Evolutionary conservation across 1,284 basidiomycete species (phyloP).

Genomic region (Pseudozyma hubeiensis): DNA sequence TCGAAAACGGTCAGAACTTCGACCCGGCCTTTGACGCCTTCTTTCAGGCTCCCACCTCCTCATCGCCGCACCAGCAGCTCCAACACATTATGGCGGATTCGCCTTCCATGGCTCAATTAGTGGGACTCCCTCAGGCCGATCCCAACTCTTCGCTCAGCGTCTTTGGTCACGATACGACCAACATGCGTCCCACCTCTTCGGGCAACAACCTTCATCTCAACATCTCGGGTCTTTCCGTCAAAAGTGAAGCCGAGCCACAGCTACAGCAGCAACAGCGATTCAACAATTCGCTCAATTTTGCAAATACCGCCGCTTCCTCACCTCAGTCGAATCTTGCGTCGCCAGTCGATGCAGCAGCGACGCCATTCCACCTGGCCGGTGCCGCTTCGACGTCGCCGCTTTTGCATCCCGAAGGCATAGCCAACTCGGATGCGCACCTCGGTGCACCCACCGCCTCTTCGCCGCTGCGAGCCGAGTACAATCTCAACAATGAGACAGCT

Average conservation of each 20-base stretch:
- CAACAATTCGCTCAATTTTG: constrained; percentile 18
- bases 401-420: constrained; percentile 24
- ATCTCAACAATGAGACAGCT: constrained; percentile 12
- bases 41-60: constrained; percentile 38
- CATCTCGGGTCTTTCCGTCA: constrained; percentile 46
- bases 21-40: constrained; percentile 47
- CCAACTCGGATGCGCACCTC: constrained; percentile 14
- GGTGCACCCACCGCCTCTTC: constrained; percentile 29
- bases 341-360: constrained; percentile 23
- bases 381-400: constrained; percentile 16
- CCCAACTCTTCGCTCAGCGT: constrained; percentile 20
- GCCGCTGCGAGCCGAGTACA: constrained; percentile 36
- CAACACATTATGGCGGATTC: constrained; percentile 17
- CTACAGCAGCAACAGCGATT: constrained; percentile 26
- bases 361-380: constrained; percentile 4
- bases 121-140: constrained; percentile 13
- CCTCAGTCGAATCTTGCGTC: constrained; percentile 33
- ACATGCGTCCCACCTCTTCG: constrained; percentile 34
- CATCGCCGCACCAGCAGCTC: constrained; percentile 23
- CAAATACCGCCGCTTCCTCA: constrained; percentile 18
- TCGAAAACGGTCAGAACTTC: constrained; percentile 44
- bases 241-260: constrained; percentile 19
- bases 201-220: constrained; percentile 48
- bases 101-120: constrained; percentile 11
- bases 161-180: constrained; percentile 10